Evolutionary conservation across 768 basidiomycete genomes (phyloP).

Genomic region (Panus rudis): DNA sequence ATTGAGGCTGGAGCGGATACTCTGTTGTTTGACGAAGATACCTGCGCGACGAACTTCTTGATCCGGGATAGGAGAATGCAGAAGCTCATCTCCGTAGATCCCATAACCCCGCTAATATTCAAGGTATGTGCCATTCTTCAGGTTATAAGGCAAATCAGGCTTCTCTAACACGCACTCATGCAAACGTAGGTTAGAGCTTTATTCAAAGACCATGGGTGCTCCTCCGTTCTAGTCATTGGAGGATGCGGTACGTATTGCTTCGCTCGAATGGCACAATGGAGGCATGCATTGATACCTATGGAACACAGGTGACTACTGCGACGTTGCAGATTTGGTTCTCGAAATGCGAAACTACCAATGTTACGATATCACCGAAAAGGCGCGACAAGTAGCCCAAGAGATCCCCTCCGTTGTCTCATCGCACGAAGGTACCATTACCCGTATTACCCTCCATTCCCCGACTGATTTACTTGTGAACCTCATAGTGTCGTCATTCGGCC

Average conservation of each 20-base stretch:
- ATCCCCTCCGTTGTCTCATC: constrained; percentile 11
- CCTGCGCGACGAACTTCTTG: constrained; percentile 16
- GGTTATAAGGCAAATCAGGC: no score
- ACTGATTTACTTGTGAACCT: no score
- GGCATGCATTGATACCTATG: no score
- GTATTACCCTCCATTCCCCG: no score
- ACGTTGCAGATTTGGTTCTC: constrained; percentile 14
- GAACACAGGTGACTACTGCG: constrained; percentile 15
- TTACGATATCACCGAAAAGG: constrained; percentile 10
- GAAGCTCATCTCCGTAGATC: constrained; percentile 11
- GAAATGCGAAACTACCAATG: constrained; percentile 15
- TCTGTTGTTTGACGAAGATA: constrained; percentile 14
- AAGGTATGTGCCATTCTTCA: constrained; percentile 1
- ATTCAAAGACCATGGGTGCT: constrained; percentile 8
- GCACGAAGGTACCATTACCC: constrained; percentile 4
- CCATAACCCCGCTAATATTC: constrained; percentile 12
- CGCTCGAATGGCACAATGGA: background rate
- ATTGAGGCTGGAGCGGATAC: constrained; percentile 12
- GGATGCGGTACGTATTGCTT: constrained; percentile 12
- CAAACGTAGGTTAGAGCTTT: constrained; percentile 9
- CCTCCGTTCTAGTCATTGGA: constrained; percentile 14
- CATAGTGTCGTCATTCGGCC: constrained; percentile 3
- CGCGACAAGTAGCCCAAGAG: constrained; percentile 10
- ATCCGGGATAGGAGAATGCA: constrained; percentile 16
- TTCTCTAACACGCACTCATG: background rate